Evolutionary conservation across 352 stramenopile species (phyloP).

Genomic region (Pythium insidiosum): DNA sequence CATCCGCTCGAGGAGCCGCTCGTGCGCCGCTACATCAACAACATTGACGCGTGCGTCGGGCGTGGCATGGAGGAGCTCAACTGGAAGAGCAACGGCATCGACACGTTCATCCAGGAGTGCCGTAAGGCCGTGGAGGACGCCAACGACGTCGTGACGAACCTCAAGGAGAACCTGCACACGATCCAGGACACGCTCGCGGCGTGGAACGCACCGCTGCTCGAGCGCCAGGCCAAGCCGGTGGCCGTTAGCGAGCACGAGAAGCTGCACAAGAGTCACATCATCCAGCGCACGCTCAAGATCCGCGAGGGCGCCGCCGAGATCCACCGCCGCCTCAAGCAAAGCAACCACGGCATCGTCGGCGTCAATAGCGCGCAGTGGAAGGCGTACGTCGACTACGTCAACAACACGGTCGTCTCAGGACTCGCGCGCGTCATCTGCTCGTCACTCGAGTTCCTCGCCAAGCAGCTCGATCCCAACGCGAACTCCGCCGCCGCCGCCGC

Average conservation of each 20-base stretch:
- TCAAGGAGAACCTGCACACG: constrained; percentile 95
- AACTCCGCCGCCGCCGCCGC: constrained; percentile 18
- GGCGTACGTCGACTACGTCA: constrained; percentile 97
- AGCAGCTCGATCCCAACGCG: constrained; percentile 90
- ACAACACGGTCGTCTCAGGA: constrained; percentile 95
- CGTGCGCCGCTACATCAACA: constrained; percentile 92
- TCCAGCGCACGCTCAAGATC: constrained; percentile 92
- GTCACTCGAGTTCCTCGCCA: constrained; percentile 88
- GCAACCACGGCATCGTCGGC: constrained; percentile 90
- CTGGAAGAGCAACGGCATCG: constrained; percentile 92
- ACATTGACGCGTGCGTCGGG: constrained; percentile 93
- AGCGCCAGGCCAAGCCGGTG: constrained; percentile 94
- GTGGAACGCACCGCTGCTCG: constrained; percentile 92
- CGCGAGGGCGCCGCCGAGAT: constrained; percentile 94
- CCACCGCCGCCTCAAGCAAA: constrained; percentile 93
- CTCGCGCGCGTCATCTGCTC: constrained; percentile 85
- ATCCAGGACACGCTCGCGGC: constrained; percentile 91
- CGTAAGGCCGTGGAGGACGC: constrained; percentile 77
- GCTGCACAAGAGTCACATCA: constrained; percentile 90
- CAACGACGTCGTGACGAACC: constrained; percentile 92
- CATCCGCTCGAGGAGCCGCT: constrained; percentile 96
- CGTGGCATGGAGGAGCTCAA: constrained; percentile 93
- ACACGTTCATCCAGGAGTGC: constrained; percentile 93
- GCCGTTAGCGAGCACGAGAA: constrained; percentile 95
- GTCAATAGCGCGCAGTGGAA: constrained; percentile 96